phyloP scores from a whole-genome alignment of 2,329 filamentous ascomycete genomes.

The Venturia asperata region DNA sequence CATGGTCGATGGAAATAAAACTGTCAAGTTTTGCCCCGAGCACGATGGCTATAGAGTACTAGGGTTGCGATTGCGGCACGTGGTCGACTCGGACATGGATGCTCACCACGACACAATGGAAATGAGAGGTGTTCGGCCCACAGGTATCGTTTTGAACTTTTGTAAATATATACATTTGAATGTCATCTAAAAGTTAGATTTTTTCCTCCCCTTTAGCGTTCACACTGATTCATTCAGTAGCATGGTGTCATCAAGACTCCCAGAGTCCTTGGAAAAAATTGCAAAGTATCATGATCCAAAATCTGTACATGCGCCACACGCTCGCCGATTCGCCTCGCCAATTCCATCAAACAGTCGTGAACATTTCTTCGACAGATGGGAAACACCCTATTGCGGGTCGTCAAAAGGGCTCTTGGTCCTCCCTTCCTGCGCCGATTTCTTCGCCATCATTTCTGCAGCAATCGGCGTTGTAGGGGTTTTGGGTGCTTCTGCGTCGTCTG shows the following conservation, averaged over 20 bases:
- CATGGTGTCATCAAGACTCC: background rate
- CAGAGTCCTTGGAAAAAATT: background rate
- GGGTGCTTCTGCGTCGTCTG: constrained; percentile 23
- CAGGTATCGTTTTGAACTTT: background rate
- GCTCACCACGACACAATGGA: background rate
- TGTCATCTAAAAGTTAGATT: background rate
- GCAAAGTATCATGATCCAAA: background rate
- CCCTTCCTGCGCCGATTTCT: background rate
- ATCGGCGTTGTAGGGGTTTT: constrained; percentile 24
- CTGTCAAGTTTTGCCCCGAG: background rate
- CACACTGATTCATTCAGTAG: background rate
- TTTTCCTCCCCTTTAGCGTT: background rate
- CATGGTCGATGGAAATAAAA: background rate
- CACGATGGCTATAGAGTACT: background rate
- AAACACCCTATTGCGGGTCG: constrained; percentile 6
- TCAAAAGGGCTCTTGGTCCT: constrained; percentile 18
- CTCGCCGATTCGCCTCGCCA: background rate
- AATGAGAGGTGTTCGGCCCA: background rate
- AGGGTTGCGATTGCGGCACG: background rate
- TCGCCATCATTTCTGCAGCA: constrained; percentile 14
- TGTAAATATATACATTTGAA: constrained; percentile 13
- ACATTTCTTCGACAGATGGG: background rate
- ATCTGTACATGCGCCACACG: background rate
- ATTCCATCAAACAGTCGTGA: constrained; percentile 1
- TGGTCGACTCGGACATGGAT: background rate